Evolutionary conservation across 2,329 filamentous ascomycete genomes (phyloP), one percentile per base, ranked within the genome.

Genomic region (Ophiocordyceps sinensis): DNA sequence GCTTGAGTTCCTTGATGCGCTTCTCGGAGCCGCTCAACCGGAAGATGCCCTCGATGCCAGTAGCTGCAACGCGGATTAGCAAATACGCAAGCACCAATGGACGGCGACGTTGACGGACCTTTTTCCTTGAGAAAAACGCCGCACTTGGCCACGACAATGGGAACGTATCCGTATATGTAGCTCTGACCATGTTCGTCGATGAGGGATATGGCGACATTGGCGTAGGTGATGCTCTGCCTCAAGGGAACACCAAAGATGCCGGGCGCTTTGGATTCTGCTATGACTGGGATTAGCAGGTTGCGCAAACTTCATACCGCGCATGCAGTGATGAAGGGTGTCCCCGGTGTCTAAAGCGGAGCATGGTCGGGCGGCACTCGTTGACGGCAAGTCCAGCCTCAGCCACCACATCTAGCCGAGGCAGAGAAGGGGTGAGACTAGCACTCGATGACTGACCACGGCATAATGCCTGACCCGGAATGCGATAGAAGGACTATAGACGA

Each of bases 111-210:
- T 28, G 34, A 40, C 39, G 21, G 17, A 95, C 91, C 91, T 75
- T 94, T 95, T 61, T 98, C 91, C 63, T 98, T 98, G 49, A 98
- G 61, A 51, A 88, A 98, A 4, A 98, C 88, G 47, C 91, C 91
- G 59, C 91, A 96, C 62, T 98, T 98, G 30, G 91, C 91, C 41
- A 98, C 89, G 36, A 98, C 89, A 49, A 98, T 96, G 15, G 91
- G 91, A 8, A 98, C 89, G 56, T 96, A 96, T 55, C 91, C 91
- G 60, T 96, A 98, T 41, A 96, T 95, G 61, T 94, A 96, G 64
- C 86, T 94, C 60, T 91, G 79, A 28, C 89, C 89, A 49, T 91
- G 75, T 49, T 89, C 85, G 58, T 96, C 88, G 49, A 91, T 84
- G 26, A 98, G 75, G 19, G 89, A 96, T 54, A 98, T 98, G 48